Base-by-base conservation (phyloP, 306 rosid species). In the Pachyrhizus erosus region DNA sequence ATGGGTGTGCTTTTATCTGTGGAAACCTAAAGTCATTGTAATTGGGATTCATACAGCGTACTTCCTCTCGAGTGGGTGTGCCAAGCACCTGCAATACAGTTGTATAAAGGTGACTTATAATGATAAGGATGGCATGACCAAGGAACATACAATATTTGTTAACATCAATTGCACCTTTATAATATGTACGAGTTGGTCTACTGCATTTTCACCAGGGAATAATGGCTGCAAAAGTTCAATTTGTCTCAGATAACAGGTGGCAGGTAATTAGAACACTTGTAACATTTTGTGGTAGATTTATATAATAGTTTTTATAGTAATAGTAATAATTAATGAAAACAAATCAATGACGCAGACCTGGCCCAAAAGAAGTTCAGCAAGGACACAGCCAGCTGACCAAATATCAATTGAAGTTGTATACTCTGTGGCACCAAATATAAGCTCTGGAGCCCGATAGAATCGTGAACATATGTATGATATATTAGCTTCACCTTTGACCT, bases 341-440 rank as follows among this genome's bases (percentile, higher is more conserved):
- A 70, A 57, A 43, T 27, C 23, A 40, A 77, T 78, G 75, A 74
- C 68, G 73, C 89, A 46, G 72, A 95, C 98, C 98, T 90, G 96
- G 74, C 99, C 99, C 88, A 95, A 78, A 82, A 95, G 99, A 79
- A 95, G 97, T 89, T 95, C 98, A 55, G 98, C 98, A 64, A 95
- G 94, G 82, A 95, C 97, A 84, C 98, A 95, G 66, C 99, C 99
- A 84, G 96, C 99, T 57, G 99, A 95, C 99, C 98, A 95, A 84
- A 95, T 93, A 86, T 95, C 99, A 27, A 95, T 95, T 70, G 99
- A 95, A 49, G 94, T 90, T 54, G 96, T 87, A 83, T 95, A 95
- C 86, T 95, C 99, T 1, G 99, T 95, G 60, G 99, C 99, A 77
- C 98, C 99, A 86, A 95, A 95, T 76, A 93, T 95, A 79, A 95